Base-by-base conservation (phyloP, 257 asterid genomes). In the Petunia secreta region DNA sequence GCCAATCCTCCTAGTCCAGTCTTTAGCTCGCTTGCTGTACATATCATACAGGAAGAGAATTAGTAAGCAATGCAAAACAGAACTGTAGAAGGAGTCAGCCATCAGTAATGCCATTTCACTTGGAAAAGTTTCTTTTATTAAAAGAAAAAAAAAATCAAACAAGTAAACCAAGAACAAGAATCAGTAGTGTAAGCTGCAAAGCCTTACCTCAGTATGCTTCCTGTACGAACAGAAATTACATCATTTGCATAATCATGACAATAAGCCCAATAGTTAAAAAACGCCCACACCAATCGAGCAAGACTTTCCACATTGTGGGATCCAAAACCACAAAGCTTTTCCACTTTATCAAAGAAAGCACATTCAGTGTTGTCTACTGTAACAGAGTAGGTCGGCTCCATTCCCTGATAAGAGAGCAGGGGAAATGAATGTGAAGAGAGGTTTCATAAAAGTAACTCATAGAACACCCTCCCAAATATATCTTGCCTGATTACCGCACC, bases 1-100 rank as follows among this genome's bases (percentile, higher is more conserved):
- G 15, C 99, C 99, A 16, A 95, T 87, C 86, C 99, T 93, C 82
- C 92, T 88, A 0, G 98, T 95, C 99, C 99, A 95, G 84, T 93
- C 99, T 82, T 95, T 95, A 36, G 53, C 82, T 81, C 91, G 89
- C 84, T 95, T 95, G 91, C 98, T 95, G 90, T 58, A 43, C 83
- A 52, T 15, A 43, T 1, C 60, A 59, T 15, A 68, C 63, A 79
- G 16, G 13, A 52, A 50, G 60, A 34, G 13, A 10, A 71, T 6
- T 50, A 65, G 52, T 6, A 40, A 65, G 50, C 13, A 14, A 39
- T 13, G 2, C 36, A 65, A 65, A 65, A 65, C 52, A 40, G 74
- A 40, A 65, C 52, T 36, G 25, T 25, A 25, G 25, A 25, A 25
- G 25, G 25, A 25, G 25, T 25, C 48, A 11, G 0, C 5, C 2